phyloP scores from a whole-genome alignment of 179 eudicot genomes.

The Spinacia oleracea region DNA sequence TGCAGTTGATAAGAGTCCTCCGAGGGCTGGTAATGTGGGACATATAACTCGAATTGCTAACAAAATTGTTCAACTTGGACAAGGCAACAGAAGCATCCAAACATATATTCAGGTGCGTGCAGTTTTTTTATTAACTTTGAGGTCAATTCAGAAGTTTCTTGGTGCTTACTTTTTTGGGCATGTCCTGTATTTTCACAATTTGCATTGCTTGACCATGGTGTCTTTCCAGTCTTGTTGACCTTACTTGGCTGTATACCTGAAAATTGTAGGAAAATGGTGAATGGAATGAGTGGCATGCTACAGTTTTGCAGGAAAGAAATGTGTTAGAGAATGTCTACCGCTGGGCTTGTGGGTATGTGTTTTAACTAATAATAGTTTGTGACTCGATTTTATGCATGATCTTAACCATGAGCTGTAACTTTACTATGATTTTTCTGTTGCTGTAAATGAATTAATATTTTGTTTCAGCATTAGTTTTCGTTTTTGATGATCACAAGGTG shows the following conservation, averaged over 20 bases:
- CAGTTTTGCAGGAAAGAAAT: conserved; percentile 77
- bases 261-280: conserved; percentile 62
- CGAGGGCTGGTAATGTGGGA: conserved; percentile 83
- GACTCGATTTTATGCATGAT: background rate
- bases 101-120: conserved; percentile 48
- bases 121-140: conserved; percentile 2
- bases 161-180: background rate
- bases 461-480: background rate
- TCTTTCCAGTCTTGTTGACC: conserved; percentile 2
- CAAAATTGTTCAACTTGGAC: conserved; percentile 75
- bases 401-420: background rate
- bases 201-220: conserved; percentile 2
- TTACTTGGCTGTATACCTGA: conserved; percentile 14
- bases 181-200: background rate
- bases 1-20: conserved; percentile 61
- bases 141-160: conserved; percentile 1
- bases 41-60: conserved; percentile 88
- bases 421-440: background rate
- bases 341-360: conserved; percentile 92
- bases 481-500: background rate
- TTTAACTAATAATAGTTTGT: background rate
- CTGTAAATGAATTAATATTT: background rate
- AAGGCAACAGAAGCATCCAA: conserved; percentile 54
- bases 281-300: conserved; percentile 82
- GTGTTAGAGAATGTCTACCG: conserved; percentile 77